Evolutionary conservation across 2,329 filamentous ascomycete genomes (phyloP), one percentile per base, ranked within the genome.

Genomic region (Chalara sp.): DNA sequence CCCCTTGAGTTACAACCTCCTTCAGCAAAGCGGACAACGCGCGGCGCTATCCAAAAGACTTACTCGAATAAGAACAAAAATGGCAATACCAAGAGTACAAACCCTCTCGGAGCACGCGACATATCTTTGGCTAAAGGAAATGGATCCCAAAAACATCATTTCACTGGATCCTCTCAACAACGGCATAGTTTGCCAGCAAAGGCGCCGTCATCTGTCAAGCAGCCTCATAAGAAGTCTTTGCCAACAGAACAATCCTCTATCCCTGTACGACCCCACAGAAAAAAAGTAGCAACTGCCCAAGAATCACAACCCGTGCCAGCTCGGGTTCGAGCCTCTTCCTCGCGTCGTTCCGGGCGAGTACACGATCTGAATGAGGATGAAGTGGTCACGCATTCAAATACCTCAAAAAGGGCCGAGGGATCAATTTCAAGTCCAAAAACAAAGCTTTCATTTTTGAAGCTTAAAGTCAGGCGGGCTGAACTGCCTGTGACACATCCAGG

Each of bases 401-500:
- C 45, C 8, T 13, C 48, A 6, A 58, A 62, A 32, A 21, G 29
- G 30, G 62, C 62, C 32, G 55, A 54, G 6, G 32, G 52, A 11
- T 29, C 52, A 32, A 56, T 53, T 12, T 52, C 57, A 39, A 65
- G 59, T 40, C 57, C 62, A 4, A 62, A 56, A 46, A 49, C 53
- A 8, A 62, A 58, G 33, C 53, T 67, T 1, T 69, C 76, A 2
- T 70, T 75, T 33, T 78, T 81, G 30, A 76, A 72, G 49, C 57
- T 81, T 40, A 72, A 74, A 30, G 67, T 78, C 28, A 68, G 70
- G 51, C 65, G 67, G n/a, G 68, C 72, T 2, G 64, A 68, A 33
- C 72, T 85, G 39, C 82, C 82, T 12, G 64, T 83, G 4, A 75
- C 82, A 6, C 80, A 85, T 59, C 79, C 80, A 5, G 75, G 74